A percentile compares a stretch with the other conserved stretches of the same genome.
Evolutionary conservation across 148 eudicot genomes (phyloP).

Genomic region (Vaccinium myrtillus): DNA sequence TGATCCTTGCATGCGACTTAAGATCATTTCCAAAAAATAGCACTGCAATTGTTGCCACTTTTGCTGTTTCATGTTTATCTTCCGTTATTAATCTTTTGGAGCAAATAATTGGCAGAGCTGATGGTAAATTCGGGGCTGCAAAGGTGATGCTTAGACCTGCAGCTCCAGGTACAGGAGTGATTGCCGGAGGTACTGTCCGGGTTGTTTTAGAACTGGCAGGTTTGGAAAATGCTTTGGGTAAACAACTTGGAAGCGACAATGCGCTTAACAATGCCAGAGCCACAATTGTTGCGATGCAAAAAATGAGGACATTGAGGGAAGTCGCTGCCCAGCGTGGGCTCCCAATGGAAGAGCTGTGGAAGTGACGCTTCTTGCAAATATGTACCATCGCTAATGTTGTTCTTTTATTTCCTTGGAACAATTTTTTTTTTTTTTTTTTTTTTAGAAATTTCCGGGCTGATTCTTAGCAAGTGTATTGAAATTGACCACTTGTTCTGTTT

Average conservation of each 20-base stretch:
- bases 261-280: conserved; percentile 97
- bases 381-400: not conserved
- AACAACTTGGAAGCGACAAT: conserved; percentile 90
- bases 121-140: conserved; percentile 89
- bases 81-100: not conserved
- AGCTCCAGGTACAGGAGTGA: conserved; percentile 88
- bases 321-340: conserved; percentile 88
- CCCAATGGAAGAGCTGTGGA: conserved; percentile 98
- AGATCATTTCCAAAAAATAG: not conserved
- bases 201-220: conserved; percentile 90
- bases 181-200: conserved; percentile 89
- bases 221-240: conserved; percentile 86
- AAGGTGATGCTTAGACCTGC: conserved; percentile 98
- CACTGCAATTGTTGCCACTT: not conserved
- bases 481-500: not conserved
- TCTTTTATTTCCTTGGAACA: not conserved
- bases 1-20: not conserved
- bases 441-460: conserved; percentile 1
- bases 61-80: not conserved
- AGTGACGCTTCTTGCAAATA: conserved; percentile 37
- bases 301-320: conserved; percentile 83
- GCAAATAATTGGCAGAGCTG: conserved; percentile 45
- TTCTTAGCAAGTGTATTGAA: not conserved
- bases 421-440: not conserved
- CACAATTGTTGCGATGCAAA: conserved; percentile 63